A percentile compares a stretch with the other conserved stretches of the same genome.
These are phyloP conservation scores for Tuber aestivum DNA, from an alignment of 495 filamentous ascomycete species.

Conservation along the genomic window DNA sequence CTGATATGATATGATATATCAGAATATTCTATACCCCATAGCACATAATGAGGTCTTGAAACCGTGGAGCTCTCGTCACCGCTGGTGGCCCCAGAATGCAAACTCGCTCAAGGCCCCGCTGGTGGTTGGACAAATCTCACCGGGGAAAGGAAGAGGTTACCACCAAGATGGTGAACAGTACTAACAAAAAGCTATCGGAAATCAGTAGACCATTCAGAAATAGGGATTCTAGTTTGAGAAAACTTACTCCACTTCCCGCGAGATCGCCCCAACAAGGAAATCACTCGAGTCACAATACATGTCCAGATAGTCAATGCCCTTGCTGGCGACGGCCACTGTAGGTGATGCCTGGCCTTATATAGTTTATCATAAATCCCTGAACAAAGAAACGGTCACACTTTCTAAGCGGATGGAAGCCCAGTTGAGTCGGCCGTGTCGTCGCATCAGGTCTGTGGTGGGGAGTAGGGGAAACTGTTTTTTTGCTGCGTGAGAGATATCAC, in stretches of 20 bases:
- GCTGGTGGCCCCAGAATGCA: not conserved
- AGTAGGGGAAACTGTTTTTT: not conserved
- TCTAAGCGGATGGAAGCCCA: not conserved
- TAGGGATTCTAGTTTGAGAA: not conserved
- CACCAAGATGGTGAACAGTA: not conserved
- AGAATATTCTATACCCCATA: not conserved
- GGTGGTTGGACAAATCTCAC: not conserved
- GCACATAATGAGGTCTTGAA: not conserved
- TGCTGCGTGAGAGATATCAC: not conserved
- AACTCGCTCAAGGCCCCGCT: not conserved
- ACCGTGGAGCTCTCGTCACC: not conserved
- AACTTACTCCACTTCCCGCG: not conserved
- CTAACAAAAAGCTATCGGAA: not conserved
- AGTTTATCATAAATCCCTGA: not conserved
- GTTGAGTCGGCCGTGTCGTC: not conserved
- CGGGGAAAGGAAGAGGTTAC: not conserved
- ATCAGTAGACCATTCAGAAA: not conserved
- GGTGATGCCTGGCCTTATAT: not conserved
- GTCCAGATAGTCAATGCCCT: not conserved
- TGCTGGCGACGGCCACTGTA: not conserved
- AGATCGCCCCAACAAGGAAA: not conserved
- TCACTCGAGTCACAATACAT: not conserved
- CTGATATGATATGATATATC: not conserved
- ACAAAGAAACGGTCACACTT: not conserved
- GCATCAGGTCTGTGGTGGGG: not conserved